Percentiles rank a stretch among this genome's conserved stretches.
These are phyloP conservation scores for Aspergillus tubingensis DNA, from an alignment of 2,329 filamentous ascomycete species.

Conservation along the genomic window DNA sequence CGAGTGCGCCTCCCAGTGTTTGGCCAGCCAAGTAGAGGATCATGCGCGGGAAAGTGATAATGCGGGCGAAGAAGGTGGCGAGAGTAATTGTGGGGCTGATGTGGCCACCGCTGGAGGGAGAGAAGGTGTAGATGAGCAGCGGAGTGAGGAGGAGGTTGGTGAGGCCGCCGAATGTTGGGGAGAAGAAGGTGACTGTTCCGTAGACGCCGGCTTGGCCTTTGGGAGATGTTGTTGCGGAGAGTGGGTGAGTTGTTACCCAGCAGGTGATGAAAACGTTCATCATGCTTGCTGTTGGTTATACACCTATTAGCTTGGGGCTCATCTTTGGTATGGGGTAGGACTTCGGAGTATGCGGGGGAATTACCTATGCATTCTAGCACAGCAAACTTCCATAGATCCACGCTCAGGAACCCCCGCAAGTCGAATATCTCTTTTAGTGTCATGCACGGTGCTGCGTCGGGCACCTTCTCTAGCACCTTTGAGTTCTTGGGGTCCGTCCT, in stretches of 20 bases:
- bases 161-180: constrained; percentile 40
- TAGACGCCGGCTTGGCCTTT: constrained; percentile 31
- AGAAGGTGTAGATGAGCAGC: constrained; percentile 54
- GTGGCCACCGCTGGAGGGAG: constrained; percentile 54
- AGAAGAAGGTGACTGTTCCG: constrained; percentile 29
- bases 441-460: constrained; percentile 48
- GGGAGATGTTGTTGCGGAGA: constrained; percentile 17
- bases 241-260: constrained; percentile 26
- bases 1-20: constrained; percentile 48
- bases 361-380: constrained; percentile 44
- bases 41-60: constrained; percentile 52
- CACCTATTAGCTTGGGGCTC: background rate
- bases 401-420: constrained; percentile 35
- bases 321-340: background rate
- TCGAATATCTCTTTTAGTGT: constrained; percentile 38
- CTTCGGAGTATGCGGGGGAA: background rate
- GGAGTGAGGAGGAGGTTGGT: constrained; percentile 47
- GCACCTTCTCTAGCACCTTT: constrained; percentile 34
- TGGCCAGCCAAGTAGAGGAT: constrained; percentile 53
- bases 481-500: constrained; percentile 33
- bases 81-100: constrained; percentile 58
- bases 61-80: constrained; percentile 53
- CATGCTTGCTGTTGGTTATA: constrained; percentile 22
- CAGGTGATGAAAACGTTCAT: constrained; percentile 30
- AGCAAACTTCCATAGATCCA: constrained; percentile 45